Evolutionary conservation across 2,329 filamentous ascomycete genomes (phyloP).

Genomic region (Penicillium sp.): DNA sequence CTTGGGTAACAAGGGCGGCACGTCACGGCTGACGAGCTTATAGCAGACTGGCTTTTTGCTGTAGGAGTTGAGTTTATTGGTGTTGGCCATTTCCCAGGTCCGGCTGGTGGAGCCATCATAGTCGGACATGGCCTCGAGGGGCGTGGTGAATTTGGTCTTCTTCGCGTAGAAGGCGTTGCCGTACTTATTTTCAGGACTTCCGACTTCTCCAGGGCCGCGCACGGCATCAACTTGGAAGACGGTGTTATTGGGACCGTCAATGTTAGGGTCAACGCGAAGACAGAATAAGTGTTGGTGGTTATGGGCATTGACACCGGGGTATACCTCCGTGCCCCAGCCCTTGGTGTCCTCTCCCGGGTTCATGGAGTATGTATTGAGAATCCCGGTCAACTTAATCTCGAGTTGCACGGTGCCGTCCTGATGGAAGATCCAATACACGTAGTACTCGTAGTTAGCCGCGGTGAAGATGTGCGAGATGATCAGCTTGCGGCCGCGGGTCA

Average conservation of each 20-base stretch:
- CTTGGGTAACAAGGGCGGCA: conserved; percentile 72
- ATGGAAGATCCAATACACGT: conserved; percentile 81
- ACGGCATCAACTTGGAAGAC: conserved; percentile 77
- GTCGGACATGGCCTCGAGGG: conserved; percentile 63
- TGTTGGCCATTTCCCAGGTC: conserved; percentile 88
- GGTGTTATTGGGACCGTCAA: conserved; percentile 80
- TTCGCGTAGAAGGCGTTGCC: conserved; percentile 86
- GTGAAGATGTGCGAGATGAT: conserved; percentile 90
- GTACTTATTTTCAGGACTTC: conserved; percentile 75
- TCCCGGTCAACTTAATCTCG: conserved; percentile 85
- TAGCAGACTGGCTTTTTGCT: conserved; percentile 79
- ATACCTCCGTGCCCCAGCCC: conserved; percentile 88
- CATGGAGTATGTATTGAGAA: conserved; percentile 86
- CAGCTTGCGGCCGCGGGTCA: conserved; percentile 79
- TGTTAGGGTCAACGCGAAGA: conserved; percentile 75
- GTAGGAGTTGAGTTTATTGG: conserved; percentile 74
- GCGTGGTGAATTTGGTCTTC: conserved; percentile 71
- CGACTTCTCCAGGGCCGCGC: conserved; percentile 64
- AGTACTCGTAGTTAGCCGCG: conserved; percentile 93
- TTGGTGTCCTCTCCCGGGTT: conserved; percentile 71
- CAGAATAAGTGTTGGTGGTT: conserved; percentile 97
- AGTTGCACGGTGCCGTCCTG: conserved; percentile 89
- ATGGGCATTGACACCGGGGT: conserved; percentile 85
- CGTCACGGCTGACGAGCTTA: conserved; percentile 83
- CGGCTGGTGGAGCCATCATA: conserved; percentile 73